phyloP scores from a whole-genome alignment of 2,329 filamentous ascomycete species.

The Clarireedia monteithiana region DNA sequence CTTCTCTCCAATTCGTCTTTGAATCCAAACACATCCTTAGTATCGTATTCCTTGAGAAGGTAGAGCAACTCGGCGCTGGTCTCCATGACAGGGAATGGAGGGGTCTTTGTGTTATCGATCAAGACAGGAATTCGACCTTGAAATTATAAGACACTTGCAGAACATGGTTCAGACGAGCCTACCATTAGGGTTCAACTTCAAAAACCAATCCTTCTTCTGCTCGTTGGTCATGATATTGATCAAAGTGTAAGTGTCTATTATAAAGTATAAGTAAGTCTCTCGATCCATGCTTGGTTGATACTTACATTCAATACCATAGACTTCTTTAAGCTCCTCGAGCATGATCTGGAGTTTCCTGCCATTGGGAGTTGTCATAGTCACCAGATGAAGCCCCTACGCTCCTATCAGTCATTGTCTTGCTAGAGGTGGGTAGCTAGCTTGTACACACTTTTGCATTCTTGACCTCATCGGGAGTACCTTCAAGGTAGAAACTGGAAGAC shows the following conservation, averaged over 20 bases:
- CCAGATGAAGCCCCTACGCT: constrained; percentile 38
- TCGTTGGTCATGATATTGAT: constrained; percentile 35
- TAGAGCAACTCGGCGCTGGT: constrained; percentile 46
- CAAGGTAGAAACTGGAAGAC: constrained; percentile 10
- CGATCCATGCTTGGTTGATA: constrained; percentile 15
- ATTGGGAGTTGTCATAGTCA: constrained; percentile 44
- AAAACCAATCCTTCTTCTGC: constrained; percentile 49
- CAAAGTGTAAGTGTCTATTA: constrained; percentile 10
- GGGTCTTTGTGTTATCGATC: constrained; percentile 40
- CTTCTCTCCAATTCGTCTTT: constrained; percentile 41
- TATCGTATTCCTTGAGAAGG: constrained; percentile 39
- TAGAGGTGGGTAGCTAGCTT: background rate
- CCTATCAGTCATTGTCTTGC: background rate
- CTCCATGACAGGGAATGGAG: constrained; percentile 45
- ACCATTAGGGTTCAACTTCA: constrained; percentile 40
- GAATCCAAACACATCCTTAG: constrained; percentile 43
- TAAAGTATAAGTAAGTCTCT: background rate
- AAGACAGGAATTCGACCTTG: constrained; percentile 39
- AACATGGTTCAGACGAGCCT: background rate
- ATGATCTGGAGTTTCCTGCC: constrained; percentile 45
- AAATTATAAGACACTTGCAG: background rate
- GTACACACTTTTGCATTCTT: constrained; percentile 15
- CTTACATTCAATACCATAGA: constrained; percentile 41
- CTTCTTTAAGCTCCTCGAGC: constrained; percentile 45
- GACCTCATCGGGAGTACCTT: constrained; percentile 12